Evolutionary conservation across 2,329 filamentous ascomycete species (phyloP).

Genomic region (Hypoxylon sp.): DNA sequence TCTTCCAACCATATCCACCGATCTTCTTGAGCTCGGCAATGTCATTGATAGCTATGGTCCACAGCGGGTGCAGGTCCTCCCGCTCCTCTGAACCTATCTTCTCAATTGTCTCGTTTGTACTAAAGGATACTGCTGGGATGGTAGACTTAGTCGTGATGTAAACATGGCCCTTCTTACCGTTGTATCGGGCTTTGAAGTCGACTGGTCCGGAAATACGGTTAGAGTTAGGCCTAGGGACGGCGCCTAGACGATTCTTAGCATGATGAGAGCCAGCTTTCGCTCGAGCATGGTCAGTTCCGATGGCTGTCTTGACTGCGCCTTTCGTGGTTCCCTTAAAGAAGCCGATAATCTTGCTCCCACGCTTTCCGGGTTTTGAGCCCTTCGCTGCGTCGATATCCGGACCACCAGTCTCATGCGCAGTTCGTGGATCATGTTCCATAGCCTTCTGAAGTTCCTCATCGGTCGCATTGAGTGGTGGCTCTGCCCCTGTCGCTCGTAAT

Average conservation of each 20-base stretch:
- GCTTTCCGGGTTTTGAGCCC: conserved; percentile 58
- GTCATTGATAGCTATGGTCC: conserved; percentile 79
- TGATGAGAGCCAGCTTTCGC: conserved; percentile 73
- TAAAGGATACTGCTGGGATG: conserved; percentile 78
- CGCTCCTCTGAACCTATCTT: conserved; percentile 72
- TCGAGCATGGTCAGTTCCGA: conserved; percentile 79
- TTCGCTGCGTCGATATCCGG: conserved; percentile 67
- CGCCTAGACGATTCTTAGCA: conserved; percentile 80
- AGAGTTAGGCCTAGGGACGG: conserved; percentile 68
- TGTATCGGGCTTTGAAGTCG: conserved; percentile 80
- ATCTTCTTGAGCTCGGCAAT: conserved; percentile 83
- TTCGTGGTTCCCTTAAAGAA: conserved; percentile 80
- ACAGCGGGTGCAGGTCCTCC: conserved; percentile 72
- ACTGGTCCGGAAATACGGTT: conserved; percentile 74
- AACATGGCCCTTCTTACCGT: conserved; percentile 79
- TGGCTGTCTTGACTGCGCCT: conserved; percentile 78
- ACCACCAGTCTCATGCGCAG: conserved; percentile 55
- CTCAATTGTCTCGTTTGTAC: conserved; percentile 68
- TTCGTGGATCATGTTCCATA: conserved; percentile 62
- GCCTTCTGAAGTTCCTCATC: conserved; percentile 77
- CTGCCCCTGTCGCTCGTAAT: conserved; percentile 64
- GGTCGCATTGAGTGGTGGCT: conserved; percentile 71
- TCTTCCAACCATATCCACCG: conserved; percentile 87
- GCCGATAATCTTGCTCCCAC: conserved; percentile 66
- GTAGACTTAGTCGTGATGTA: conserved; percentile 79